A percentile compares a stretch with the other conserved stretches of the same genome.
phyloP scores from a whole-genome alignment of 495 filamentous ascomycete genomes.

The Margaritispora aquatica region DNA sequence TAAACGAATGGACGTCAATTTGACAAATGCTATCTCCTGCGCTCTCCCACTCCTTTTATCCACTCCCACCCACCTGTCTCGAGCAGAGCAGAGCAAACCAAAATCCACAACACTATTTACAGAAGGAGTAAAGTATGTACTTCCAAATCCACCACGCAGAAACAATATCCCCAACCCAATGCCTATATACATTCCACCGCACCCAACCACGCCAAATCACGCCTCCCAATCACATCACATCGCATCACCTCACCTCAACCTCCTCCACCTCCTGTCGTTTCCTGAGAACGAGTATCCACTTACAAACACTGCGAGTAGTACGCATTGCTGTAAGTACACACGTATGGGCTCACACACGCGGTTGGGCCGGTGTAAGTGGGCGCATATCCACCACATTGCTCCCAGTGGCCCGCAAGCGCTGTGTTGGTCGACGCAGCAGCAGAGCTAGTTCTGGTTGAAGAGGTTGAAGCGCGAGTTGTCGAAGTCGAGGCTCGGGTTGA shows the following conservation, averaged over 20 bases:
- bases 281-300: too few species aligned
- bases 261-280: too few species aligned
- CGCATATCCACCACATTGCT: conserved; percentile 7
- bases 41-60: not conserved
- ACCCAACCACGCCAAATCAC: too few species aligned
- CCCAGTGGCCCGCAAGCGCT: not conserved
- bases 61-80: not conserved
- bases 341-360: conserved; percentile 1
- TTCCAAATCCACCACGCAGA: too few species aligned
- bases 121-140: too few species aligned
- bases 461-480: not conserved
- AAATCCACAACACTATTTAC: too few species aligned
- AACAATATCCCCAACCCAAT: too few species aligned
- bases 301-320: conserved; percentile 5
- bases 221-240: too few species aligned
- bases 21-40: not conserved
- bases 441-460: not conserved
- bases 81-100: too few species aligned
- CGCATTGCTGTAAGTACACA: not conserved
- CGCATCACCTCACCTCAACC: too few species aligned
- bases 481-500: too few species aligned
- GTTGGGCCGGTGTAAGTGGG: not conserved
- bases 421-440: not conserved
- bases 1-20: not conserved
- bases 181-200: too few species aligned